Conservation (phyloP, 331 rosid species). For the Dryas integrifolia region DNA sequence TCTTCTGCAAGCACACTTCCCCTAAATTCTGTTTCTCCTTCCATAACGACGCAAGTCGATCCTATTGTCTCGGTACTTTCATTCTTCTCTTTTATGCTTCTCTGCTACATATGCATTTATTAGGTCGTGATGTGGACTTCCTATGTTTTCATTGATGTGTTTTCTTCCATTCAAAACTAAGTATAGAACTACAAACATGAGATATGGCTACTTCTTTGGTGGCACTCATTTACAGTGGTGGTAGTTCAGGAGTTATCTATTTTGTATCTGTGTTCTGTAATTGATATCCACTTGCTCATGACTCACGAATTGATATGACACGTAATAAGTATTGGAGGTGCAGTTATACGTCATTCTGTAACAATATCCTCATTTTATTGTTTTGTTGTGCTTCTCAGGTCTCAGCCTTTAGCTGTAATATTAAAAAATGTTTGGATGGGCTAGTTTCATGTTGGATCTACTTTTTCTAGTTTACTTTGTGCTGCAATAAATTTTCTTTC, state of each 20-base stretch:
- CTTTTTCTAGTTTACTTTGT: conserved; percentile 12
- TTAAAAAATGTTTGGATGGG: neutral
- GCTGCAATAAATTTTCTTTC: conserved; percentile 14
- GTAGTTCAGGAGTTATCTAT: neutral
- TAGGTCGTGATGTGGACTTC: neutral
- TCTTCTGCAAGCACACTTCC: conserved; percentile 45
- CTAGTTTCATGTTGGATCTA: conserved; percentile 11
- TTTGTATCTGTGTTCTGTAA: neutral
- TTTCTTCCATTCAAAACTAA: neutral
- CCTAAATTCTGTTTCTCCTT: conserved; percentile 45
- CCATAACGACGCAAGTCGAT: conserved; percentile 48
- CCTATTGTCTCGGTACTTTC: conserved; percentile 38
- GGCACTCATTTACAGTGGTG: neutral
- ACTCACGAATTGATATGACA: neutral
- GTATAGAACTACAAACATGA: conserved; percentile 28
- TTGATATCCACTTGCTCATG: neutral
- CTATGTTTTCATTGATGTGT: neutral
- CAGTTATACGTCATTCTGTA: neutral
- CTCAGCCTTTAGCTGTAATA: neutral
- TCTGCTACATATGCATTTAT: conserved; percentile 16
- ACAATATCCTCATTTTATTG: neutral
- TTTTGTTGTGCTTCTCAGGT: neutral
- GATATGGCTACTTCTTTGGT: neutral
- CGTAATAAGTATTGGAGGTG: neutral
- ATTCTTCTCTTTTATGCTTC: conserved; percentile 27